Evolutionary conservation across 2,329 filamentous ascomycete genomes (phyloP).

Genomic region (Geosmithia morbida): DNA sequence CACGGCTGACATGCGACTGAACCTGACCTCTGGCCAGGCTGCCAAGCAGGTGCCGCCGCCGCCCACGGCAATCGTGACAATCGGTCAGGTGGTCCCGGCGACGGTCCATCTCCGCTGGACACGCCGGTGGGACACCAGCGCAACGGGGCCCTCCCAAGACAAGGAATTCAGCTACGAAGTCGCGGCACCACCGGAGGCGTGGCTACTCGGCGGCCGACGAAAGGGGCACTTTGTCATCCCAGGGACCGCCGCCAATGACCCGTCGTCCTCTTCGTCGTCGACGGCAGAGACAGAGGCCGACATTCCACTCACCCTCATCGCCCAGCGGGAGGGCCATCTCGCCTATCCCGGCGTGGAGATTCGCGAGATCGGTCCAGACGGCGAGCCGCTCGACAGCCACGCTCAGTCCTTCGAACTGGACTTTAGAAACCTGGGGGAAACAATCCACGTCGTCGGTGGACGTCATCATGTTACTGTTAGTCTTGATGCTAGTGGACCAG

Average conservation of each 20-base stretch:
- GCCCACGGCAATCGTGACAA: conserved; percentile 30
- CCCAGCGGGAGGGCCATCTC: conserved; percentile 64
- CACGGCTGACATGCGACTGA: conserved; percentile 54
- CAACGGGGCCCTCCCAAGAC: conserved; percentile 9
- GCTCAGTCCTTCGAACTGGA: conserved; percentile 56
- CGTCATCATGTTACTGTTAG: conserved; percentile 59
- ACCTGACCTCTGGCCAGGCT: conserved; percentile 16
- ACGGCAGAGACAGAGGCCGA: conserved; percentile 36
- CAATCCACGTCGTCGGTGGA: conserved; percentile 60
- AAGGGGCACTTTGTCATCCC: conserved; percentile 63
- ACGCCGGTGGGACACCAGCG: conserved; percentile 42
- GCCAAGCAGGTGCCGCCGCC: conserved; percentile 13
- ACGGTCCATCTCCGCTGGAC: conserved; percentile 50
- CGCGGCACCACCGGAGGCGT: conserved; percentile 56
- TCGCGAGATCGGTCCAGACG: conserved; percentile 35
- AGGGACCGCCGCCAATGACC: conserved; percentile 5
- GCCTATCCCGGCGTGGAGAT: conserved; percentile 70
- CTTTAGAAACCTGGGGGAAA: conserved; percentile 63
- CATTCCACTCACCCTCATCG: conserved; percentile 63
- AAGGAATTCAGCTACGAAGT: conserved; percentile 78
- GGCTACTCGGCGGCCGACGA: conserved; percentile 73
- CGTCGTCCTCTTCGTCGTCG: conserved; percentile 9
- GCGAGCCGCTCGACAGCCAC: conserved; percentile 3
- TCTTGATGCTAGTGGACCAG: conserved; percentile 50
- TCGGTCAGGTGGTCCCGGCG: conserved; percentile 52